Percentiles rank a stretch among this genome's conserved stretches.
Conservation (phyloP, 2,329 filamentous ascomycete species). For the Cercospora citrullina region DNA sequence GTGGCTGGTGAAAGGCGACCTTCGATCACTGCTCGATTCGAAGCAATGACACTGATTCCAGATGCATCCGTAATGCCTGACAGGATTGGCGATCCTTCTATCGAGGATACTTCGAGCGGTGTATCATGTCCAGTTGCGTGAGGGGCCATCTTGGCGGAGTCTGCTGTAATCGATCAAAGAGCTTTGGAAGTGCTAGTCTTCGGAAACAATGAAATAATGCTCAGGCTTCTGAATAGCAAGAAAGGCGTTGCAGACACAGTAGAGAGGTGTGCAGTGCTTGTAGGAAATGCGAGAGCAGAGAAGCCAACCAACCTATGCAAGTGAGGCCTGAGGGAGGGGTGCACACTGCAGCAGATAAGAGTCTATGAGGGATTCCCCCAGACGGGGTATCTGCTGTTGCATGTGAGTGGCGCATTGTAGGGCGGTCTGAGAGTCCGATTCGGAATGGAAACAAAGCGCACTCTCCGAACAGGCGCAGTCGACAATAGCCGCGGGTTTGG, state of each 20-base stretch:
- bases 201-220: conserved; percentile 1
- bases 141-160: conserved; percentile 31
- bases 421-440: conserved; percentile 7
- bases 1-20: conserved; percentile 78
- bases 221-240: neutral
- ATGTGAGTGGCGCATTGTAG: conserved; percentile 9
- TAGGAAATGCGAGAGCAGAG: neutral
- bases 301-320: conserved; percentile 9
- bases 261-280: neutral
- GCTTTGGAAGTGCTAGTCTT: neutral
- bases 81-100: conserved; percentile 22
- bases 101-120: conserved; percentile 26
- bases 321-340: conserved; percentile 9
- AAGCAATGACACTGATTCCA: conserved; percentile 72
- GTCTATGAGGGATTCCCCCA: conserved; percentile 15
- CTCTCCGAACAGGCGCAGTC: conserved; percentile 9
- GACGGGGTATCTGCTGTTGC: conserved; percentile 18
- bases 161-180: neutral
- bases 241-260: neutral
- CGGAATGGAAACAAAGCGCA: conserved; percentile 20
- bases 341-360: conserved; percentile 22
- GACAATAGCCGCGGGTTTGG: neutral
- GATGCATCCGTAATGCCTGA: conserved; percentile 21
- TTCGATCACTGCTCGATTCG: conserved; percentile 77
- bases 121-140: conserved; percentile 34